Base-by-base conservation (phyloP, 495 filamentous ascomycete species). In the Podospora anserina region DNA sequence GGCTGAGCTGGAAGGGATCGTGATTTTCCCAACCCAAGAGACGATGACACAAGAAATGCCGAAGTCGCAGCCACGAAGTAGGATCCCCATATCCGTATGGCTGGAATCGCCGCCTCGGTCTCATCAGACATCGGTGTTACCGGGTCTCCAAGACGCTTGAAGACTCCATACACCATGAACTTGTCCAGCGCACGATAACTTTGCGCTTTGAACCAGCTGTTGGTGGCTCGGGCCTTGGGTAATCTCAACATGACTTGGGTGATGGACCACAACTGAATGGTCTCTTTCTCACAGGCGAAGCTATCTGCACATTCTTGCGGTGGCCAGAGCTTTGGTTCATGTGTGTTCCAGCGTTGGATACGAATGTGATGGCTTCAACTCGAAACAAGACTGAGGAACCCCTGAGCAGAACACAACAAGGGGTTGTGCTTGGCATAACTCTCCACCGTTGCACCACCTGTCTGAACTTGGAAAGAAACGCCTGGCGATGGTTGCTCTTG, bases 351-450 rank as follows among this genome's bases (percentile, higher is more conserved):
- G 39, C 34, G 27, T 57, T 58, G 57, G 63, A 71, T 63, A 68
- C 66, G 69, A 68, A 65, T 19, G 27, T 15, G 64, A 64, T 67
- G 68, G 30, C 56, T 15, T 16, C 32, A 66, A 61, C 44, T 55
- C 69, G 69, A 71, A 71, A 71, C 69, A 61, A 26, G 44, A 57
- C 5, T 27, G 32, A 66, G 19, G 20, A 23, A 23, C 61, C 61
- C 61, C 28, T 58, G 55, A 58, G 23, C 2, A 58, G 23, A 61
- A 32, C 13, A 61, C 23, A 32, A 7, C 23, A 61, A 18, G 16
- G 61, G 32, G 61, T 18, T 44, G 32, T 20, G 32, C 59, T 61
- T 18, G 16, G 59, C 30, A 28, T 28, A 30, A 30, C 58, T 20
- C 26, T 56, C 64, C 55, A 18, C 0, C 20, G 69, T 67, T 61